phyloP scores from a whole-genome alignment of 1,284 basidiomycete genomes.

The Peniophora sp. region DNA sequence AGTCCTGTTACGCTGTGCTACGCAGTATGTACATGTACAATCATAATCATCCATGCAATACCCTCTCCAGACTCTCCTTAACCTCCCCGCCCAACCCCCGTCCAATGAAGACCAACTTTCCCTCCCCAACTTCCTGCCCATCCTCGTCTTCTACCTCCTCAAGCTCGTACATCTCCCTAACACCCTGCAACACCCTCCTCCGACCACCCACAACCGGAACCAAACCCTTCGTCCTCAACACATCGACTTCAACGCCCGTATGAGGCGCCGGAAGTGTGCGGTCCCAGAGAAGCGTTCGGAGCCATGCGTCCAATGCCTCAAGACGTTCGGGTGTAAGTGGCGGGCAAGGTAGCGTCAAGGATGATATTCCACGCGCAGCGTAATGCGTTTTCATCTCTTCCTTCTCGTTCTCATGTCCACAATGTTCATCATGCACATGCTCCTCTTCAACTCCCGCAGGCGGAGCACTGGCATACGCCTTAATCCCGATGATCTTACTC shows the following conservation, averaged over 20 bases:
- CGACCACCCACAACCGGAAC: conserved; percentile 46
- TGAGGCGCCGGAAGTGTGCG: conserved; percentile 28
- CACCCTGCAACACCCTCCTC: conserved; percentile 77
- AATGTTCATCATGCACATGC: conserved; percentile 18
- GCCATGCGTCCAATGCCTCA: conserved; percentile 63
- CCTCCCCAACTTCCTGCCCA: conserved; percentile 32
- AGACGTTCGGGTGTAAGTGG: conserved; percentile 37
- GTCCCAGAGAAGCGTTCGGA: conserved; percentile 78
- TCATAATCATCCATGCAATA: conserved; percentile 4
- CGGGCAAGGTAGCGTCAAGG: conserved; percentile 62
- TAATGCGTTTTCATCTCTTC: conserved; percentile 35
- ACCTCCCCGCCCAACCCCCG: conserved; percentile 57
- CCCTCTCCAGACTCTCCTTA: conserved; percentile 38
- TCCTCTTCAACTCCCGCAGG: conserved; percentile 4
- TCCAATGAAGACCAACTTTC: conserved; percentile 86
- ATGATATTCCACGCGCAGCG: conserved; percentile 66
- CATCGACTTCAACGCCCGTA: conserved; percentile 30
- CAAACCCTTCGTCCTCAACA: conserved; percentile 82
- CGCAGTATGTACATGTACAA: too few species aligned
- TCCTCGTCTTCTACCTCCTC: conserved; percentile 41
- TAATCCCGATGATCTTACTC: conserved; percentile 66
- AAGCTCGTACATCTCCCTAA: conserved; percentile 81
- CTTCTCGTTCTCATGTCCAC: conserved; percentile 16
- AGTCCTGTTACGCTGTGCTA: too few species aligned
- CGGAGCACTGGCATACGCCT: conserved; percentile 53